Evolutionary conservation across 805 yeast species (phyloP), one percentile per base, ranked within the genome.

Genomic region (Spencermartinsiella europaea): DNA sequence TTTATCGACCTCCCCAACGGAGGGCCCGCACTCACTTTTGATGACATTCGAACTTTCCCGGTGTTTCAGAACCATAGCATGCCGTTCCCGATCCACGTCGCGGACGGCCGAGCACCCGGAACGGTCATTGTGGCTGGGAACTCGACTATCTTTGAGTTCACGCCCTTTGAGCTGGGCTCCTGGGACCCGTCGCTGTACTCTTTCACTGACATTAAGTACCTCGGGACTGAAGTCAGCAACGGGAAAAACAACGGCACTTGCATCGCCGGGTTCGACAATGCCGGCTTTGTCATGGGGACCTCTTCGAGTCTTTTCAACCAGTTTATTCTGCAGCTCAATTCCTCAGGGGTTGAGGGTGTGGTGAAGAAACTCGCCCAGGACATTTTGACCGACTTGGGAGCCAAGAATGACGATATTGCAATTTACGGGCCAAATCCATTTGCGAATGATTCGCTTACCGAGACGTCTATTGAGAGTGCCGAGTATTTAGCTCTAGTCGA

Each of bases 231-330:
- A 19, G 74, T 83, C 31, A 57, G 71, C 21, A 71, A 79, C 50
- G 96, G 96, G 35, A 52, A 60, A 17, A 56, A 62, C 15, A 64
- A 64, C 35, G 66, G 67, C 12, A 59, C 62, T 8, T 89, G 96
- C 66, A 66, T 77, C 48, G 75, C 68, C 2, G 90, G 91, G 2
- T 81, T 75, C 49, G 96, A 89, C 64, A 86, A 86, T 56, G 81
- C 85, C 5, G 95, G 95, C 4, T 89, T 79, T 59, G 67, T 85
- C 27, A 69, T 86, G 67, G 96, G 95, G 34, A 81, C 95, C 4
- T 85, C 95, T 1, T 83, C 95, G 2, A 73, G 91, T 1, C 65
- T 88, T 40, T 88, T 88, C 71, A 87, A 85, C 61, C 80, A 79
- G 61, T 70, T 82, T 43, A 59, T 85, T 16, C 64, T 83, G 38